Evolutionary conservation across 306 rosid genomes (phyloP).

Genomic region (Inga laurina): DNA sequence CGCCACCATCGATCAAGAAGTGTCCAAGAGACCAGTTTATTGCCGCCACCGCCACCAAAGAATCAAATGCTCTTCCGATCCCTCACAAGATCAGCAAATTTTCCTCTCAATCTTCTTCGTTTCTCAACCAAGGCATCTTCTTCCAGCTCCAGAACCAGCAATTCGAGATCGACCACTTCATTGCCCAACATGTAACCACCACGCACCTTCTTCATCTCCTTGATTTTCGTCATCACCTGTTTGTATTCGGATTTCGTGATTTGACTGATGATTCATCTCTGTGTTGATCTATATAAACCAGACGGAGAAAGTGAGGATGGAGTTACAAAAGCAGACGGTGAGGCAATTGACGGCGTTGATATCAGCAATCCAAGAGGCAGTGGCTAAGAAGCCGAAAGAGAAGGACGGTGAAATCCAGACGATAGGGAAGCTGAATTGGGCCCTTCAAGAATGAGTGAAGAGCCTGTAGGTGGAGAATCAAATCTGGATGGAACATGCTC

Average conservation of each 20-base stretch:
- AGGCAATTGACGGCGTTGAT: slow-evolving; percentile 59
- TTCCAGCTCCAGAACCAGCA: slow-evolving; percentile 31
- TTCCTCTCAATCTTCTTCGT: neutral
- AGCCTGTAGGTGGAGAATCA: slow-evolving; percentile 70
- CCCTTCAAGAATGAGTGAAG: slow-evolving; percentile 67
- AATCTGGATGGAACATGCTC: slow-evolving; percentile 75
- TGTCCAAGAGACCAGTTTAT: slow-evolving; percentile 34
- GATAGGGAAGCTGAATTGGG: slow-evolving; percentile 68
- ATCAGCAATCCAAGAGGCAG: slow-evolving; percentile 50
- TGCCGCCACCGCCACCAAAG: neutral
- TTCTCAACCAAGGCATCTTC: slow-evolving; percentile 26
- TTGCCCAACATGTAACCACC: slow-evolving; percentile 13
- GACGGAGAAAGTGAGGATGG: slow-evolving; percentile 72
- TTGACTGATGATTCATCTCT: neutral
- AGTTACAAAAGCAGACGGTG: slow-evolving; percentile 54
- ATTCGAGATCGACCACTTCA: slow-evolving; percentile 32
- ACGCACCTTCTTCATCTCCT: neutral
- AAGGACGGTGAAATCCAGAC: slow-evolving; percentile 80
- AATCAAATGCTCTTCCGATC: slow-evolving; percentile 23
- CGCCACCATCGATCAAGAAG: slow-evolving; percentile 26
- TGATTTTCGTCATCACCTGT: too few relatives aligned
- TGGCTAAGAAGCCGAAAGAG: slow-evolving; percentile 60
- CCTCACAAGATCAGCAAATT: slow-evolving; percentile 30
- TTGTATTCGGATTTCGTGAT: neutral
- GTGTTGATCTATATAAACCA: slow-evolving; percentile 31